Percentiles rank a stretch among this genome's conserved stretches.
Conservation (phyloP, 305 asterid genomes). For the Lippia alba region DNA sequence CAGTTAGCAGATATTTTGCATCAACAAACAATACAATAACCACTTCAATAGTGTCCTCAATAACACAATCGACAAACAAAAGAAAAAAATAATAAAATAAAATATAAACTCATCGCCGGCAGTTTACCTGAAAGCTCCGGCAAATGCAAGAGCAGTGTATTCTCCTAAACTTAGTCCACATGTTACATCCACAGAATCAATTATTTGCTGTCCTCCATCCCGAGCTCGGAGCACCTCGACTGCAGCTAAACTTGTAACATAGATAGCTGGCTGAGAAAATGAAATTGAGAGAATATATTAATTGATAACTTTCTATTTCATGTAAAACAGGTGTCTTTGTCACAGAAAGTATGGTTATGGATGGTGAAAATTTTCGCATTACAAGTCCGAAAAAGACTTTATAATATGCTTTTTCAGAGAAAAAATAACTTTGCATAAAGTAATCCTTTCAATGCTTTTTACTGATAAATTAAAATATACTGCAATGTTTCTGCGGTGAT, state of each 20-base stretch:
- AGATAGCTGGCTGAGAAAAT: constrained; percentile 86
- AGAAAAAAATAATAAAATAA: constrained; percentile 5
- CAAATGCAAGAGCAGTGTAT: constrained; percentile 96
- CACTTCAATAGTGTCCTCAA: constrained; percentile 9
- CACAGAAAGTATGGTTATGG: neutral
- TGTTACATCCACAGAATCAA: constrained; percentile 90
- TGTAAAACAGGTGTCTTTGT: neutral
- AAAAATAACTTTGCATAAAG: neutral
- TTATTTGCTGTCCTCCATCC: constrained; percentile 92
- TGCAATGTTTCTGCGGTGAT: neutral
- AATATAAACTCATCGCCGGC: neutral
- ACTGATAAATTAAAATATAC: constrained; percentile 16
- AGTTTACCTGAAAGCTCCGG: constrained; percentile 92
- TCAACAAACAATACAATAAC: neutral
- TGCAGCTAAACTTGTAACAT: constrained; percentile 98
- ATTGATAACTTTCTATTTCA: constrained; percentile 12
- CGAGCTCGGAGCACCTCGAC: constrained; percentile 94
- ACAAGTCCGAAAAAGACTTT: constrained; percentile 8
- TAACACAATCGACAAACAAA: constrained; percentile 11
- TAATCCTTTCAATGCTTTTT: constrained; percentile 7
- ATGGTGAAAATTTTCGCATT: constrained; percentile 7
- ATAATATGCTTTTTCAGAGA: constrained; percentile 9
- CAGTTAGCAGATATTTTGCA: constrained; percentile 5
- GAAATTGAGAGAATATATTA: constrained; percentile 25
- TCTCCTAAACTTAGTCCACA: constrained; percentile 98